phyloP scores from a whole-genome alignment of 208 protist species.

The Blastocrithidia nonstop region DNA sequence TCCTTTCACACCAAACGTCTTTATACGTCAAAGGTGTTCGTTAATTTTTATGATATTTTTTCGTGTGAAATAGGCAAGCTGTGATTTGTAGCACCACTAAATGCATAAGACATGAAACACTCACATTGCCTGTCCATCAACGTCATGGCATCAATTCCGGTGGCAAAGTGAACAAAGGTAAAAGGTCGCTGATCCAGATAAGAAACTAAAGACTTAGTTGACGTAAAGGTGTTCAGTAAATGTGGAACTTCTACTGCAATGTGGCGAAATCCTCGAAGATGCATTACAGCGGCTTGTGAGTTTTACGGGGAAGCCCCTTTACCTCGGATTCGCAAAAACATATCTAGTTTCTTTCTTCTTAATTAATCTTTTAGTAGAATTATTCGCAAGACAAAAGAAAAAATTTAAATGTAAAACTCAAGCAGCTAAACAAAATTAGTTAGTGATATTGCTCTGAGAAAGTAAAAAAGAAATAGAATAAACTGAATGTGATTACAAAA shows the following conservation, averaged over 20 bases:
- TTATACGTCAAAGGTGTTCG: background rate
- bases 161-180: constrained; percentile 34
- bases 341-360: constrained; percentile 11
- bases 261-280: constrained; percentile 59
- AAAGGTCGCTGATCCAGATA: constrained; percentile 10
- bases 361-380: constrained; percentile 9
- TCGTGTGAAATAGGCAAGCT: background rate
- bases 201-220: too few species aligned
- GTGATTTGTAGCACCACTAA: too few species aligned
- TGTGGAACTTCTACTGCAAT: too few species aligned
- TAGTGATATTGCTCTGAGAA: too few species aligned
- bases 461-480: too few species aligned
- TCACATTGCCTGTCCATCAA: constrained; percentile 1
- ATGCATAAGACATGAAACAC: too few species aligned
- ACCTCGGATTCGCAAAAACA: constrained; percentile 72
- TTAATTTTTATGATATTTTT: background rate
- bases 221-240: too few species aligned
- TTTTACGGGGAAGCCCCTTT: constrained; percentile 68
- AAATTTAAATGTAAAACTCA: too few species aligned
- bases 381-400: too few species aligned
- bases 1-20: constrained; percentile 51
- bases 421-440: too few species aligned
- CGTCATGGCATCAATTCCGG: constrained; percentile 23
- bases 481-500: too few species aligned
- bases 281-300: constrained; percentile 60